Base-by-base conservation (phyloP, 2,329 filamentous ascomycete genomes). In the Fusarium mexicanum region DNA sequence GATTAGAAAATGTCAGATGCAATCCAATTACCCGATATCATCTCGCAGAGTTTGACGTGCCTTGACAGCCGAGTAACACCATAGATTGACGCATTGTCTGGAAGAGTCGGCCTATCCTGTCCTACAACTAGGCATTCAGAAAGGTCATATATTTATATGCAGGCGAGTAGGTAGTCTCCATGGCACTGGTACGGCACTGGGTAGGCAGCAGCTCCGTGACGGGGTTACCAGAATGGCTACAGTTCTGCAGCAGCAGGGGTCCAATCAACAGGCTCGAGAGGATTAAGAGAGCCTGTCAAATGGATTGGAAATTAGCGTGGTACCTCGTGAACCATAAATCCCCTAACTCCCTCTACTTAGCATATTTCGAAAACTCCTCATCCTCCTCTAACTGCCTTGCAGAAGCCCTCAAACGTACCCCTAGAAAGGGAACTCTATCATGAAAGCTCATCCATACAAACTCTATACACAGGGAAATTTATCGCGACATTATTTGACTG, bases 341-440 rank as follows among this genome's bases (percentile, higher is more conserved):
- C 10, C 29, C 43, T 2, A 31, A 18, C 1, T 40, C 60, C 37
- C 59, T 53, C 18, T 64, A 57, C 16, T 64, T 20, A 10, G 64
- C 59, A 29, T 64, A 65, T 20, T 35, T 26, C 1, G 46, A 18
- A 24, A 72, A 67, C 20, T 53, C 54, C 14, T 53, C 8, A 17
- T 72, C 71, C 31, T 64, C 31, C 47, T 69, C 17, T 22, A 53
- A 17, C 13, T 57, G 67, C 20, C 9, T 62, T 37, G 12, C 61
- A 62, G 20, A 48, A 74, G 4, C 74, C 64, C 18, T 75, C 62
- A 12, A 72, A 2, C 61, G 0, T 47, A 0, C 0, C 24, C 44
- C 8, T 6, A 12, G 47, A 35, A 35, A 35, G 33, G 7, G 1
- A 35, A 35, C 1, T 35, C 14, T 35, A 35, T 1, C 33, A 8